These are phyloP conservation scores for Hirsutella thompsonii DNA, from an alignment of 2,329 filamentous ascomycete species.

Conservation along the genomic window DNA sequence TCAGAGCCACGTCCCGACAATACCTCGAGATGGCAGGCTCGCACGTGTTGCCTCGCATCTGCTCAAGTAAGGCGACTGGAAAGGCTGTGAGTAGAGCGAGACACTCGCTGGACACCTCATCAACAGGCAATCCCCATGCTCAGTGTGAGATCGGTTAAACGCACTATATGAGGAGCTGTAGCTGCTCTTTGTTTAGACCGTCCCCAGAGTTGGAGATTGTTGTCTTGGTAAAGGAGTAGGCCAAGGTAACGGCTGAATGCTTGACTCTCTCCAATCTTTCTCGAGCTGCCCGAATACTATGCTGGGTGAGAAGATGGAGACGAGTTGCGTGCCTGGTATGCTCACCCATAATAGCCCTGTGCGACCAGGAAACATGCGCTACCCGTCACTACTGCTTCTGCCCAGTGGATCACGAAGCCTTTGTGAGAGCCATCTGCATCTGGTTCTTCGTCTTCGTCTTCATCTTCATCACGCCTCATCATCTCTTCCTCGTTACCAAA, in stretches of 20 bases:
- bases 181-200: slow-evolving; percentile 1
- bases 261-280: slow-evolving; percentile 10
- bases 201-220: slow-evolving; percentile 1
- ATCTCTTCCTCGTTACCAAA: too few species aligned
- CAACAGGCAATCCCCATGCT: background rate
- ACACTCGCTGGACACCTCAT: slow-evolving; percentile 11
- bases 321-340: too few species aligned
- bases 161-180: slow-evolving; percentile 13
- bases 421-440: too few species aligned
- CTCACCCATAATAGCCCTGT: slow-evolving; percentile 11
- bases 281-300: slow-evolving; percentile 8
- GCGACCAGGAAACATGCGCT: slow-evolving; percentile 8
- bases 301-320: background rate
- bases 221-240: slow-evolving; percentile 12
- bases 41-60: slow-evolving; percentile 11
- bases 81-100: slow-evolving; percentile 12
- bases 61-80: slow-evolving; percentile 13
- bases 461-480: too few species aligned
- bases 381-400: slow-evolving; percentile 4
- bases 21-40: slow-evolving; percentile 12
- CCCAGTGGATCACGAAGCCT: slow-evolving; percentile 3
- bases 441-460: too few species aligned
- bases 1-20: slow-evolving; percentile 9
- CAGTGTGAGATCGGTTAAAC: background rate
- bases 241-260: slow-evolving; percentile 8